Base-by-base conservation (phyloP, 208 protist genomes). In the Leishmania braziliensis region DNA sequence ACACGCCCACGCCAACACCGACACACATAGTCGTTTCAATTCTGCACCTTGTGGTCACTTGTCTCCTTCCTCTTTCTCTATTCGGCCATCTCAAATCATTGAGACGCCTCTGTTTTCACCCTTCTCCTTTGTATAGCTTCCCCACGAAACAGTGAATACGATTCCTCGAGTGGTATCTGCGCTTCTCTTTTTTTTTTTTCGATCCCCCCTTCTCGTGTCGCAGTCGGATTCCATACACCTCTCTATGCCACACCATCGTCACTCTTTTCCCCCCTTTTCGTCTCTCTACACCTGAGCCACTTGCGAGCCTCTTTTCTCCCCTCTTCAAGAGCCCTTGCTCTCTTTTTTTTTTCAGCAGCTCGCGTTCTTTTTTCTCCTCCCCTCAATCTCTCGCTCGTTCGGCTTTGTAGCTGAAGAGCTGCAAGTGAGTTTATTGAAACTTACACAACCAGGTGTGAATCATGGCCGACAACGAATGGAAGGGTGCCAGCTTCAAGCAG, bases 401-500 rank as follows among this genome's bases (percentile, higher is more conserved):
- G 73, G 29, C 73, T 63, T 73, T 73, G 43, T 23, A 46, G 39
- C 69, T n/a, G 69, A 54, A 23, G 12, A 69, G 62, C 14, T 53
- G 18, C 65, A 29, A 62, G 36, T 63, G 26, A 23, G 65, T 3
- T 54, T 29, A 14, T 29, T 54, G 23, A 76, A 56, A 72, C 9
- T 75, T 10, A 66, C 62, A 84, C 18, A 56, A 8, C 14, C 43
- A 26, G 73, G 33, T 20, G 62, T 23, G 33, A 79, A 81, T 81
- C 80, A 93, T 91, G 80, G 84, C 90, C 62, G 90, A 94, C 81
- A 89, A 88, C 78, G 92, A 96, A 58, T 98, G 95, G 95, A 95
- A 91, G 71, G 91, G 93, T 9, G 95, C 95, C 20, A 94, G 87
- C 79, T 98, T 98, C 77, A 96, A 96, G 87, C 89, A 98, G 80